Conservation (phyloP, 2,329 filamentous ascomycete genomes). For the Tolypocladium paradoxum region DNA sequence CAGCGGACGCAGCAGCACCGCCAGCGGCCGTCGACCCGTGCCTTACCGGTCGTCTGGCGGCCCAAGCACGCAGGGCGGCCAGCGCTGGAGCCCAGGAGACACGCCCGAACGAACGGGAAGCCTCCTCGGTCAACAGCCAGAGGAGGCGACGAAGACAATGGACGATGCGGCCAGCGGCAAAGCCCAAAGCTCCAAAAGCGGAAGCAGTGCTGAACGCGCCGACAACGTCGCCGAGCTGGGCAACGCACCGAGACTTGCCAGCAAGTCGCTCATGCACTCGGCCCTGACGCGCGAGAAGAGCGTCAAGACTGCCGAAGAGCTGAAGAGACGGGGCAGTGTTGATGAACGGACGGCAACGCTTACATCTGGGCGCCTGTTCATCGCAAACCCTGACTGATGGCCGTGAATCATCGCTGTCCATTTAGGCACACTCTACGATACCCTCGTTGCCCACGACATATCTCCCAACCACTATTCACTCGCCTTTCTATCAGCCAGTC, state of each 20-base stretch:
- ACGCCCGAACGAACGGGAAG: slow-evolving; percentile 46
- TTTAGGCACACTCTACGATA: background rate
- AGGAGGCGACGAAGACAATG: slow-evolving; percentile 12
- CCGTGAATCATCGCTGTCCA: background rate
- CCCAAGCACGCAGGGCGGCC: slow-evolving; percentile 26
- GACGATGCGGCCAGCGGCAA: slow-evolving; percentile 36
- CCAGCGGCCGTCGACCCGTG: slow-evolving; percentile 37
- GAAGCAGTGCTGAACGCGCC: slow-evolving; percentile 49
- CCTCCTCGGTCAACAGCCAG: slow-evolving; percentile 32
- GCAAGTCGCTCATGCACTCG: slow-evolving; percentile 47
- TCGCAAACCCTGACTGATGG: slow-evolving; percentile 67
- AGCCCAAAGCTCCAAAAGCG: slow-evolving; percentile 41
- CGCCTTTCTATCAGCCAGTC: background rate
- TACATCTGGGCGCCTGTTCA: slow-evolving; percentile 62
- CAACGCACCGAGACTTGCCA: slow-evolving; percentile 38
- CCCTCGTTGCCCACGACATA: background rate
- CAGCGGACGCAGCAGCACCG: slow-evolving; percentile 61
- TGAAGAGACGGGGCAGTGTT: slow-evolving; percentile 68
- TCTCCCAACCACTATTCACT: background rate
- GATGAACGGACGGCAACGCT: slow-evolving; percentile 74
- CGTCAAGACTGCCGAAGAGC: slow-evolving; percentile 57
- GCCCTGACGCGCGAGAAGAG: slow-evolving; percentile 53
- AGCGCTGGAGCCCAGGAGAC: slow-evolving; percentile 41
- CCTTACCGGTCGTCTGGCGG: slow-evolving; percentile 42
- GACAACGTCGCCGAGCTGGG: slow-evolving; percentile 48